These are phyloP conservation scores for Flaveria trinervia DNA, from an alignment of 129 eudicot genomes.

Conservation along the genomic window DNA sequence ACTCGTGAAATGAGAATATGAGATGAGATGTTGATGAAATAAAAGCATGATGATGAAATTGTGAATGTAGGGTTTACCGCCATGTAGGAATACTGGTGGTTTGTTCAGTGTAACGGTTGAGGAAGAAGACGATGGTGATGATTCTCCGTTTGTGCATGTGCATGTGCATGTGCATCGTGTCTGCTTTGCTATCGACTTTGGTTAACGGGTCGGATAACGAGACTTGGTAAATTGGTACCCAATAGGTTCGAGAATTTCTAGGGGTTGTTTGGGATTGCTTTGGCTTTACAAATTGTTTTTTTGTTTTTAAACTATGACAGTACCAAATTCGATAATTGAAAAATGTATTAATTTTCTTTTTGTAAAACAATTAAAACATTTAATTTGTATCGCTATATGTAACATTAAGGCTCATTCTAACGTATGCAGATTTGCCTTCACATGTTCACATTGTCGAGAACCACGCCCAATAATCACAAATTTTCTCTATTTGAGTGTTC, in stretches of 20 bases:
- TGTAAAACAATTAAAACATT: too few relatives aligned
- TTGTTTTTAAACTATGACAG: too few relatives aligned
- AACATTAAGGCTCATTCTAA: too few relatives aligned
- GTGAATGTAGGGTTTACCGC: slow-evolving; percentile 11
- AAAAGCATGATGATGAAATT: not conserved
- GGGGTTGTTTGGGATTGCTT: not conserved
- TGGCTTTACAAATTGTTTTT: too few relatives aligned
- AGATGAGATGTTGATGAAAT: not conserved
- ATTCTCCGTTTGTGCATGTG: not conserved
- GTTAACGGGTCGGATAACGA: slow-evolving; percentile 9
- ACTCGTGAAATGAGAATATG: not conserved
- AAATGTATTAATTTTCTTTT: too few relatives aligned
- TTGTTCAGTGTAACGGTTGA: not conserved
- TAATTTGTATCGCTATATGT: too few relatives aligned
- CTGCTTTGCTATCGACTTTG: not conserved
- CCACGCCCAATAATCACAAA: too few relatives aligned
- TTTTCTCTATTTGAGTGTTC: too few relatives aligned
- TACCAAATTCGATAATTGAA: too few relatives aligned
- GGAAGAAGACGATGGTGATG: not conserved
- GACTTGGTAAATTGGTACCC: not conserved
- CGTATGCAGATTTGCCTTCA: too few relatives aligned
- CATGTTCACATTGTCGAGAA: too few relatives aligned
- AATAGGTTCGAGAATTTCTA: not conserved
- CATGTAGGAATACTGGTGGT: slow-evolving; percentile 16
- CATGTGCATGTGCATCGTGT: slow-evolving; percentile 22